Conservation (phyloP, 2,329 filamentous ascomycete genomes). For the Endoconidiophora polonica region DNA sequence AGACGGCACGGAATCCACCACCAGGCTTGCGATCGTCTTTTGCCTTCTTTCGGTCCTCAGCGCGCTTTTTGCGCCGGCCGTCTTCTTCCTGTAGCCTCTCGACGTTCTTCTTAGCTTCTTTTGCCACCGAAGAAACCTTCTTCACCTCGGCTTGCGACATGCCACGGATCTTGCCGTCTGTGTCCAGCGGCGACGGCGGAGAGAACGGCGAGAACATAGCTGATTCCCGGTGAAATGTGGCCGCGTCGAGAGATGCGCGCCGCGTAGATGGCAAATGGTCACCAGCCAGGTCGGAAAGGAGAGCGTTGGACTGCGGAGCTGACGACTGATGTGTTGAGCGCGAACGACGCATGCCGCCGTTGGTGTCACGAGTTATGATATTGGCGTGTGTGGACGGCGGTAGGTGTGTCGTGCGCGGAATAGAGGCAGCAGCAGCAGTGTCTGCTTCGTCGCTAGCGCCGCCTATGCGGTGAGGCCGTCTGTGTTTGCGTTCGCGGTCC, state of each 20-base stretch:
- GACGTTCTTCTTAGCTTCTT: conserved; percentile 1
- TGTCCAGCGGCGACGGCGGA: neutral
- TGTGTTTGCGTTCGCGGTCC: neutral
- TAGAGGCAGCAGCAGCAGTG: no score
- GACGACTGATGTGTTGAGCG: no score
- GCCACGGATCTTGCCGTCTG: neutral
- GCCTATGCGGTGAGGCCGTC: neutral
- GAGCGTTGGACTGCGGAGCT: no score
- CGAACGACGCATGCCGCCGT: no score
- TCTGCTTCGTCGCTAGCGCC: neutral
- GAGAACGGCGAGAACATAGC: neutral
- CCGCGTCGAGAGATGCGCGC: neutral
- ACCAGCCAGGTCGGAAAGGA: no score
- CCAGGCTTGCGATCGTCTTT: conserved; percentile 13
- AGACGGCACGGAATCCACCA: conserved; percentile 11
- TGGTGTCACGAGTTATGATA: no score
- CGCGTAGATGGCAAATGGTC: no score
- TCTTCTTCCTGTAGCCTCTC: conserved; percentile 6
- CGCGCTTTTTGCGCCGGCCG: conserved; percentile 11
- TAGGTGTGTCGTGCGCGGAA: no score
- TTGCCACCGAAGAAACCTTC: neutral
- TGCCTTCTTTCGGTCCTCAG: conserved; percentile 11
- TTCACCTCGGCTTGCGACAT: neutral
- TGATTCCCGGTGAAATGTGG: conserved; percentile 2
- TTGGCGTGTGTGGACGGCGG: no score